Evolutionary conservation across 257 asterid species (phyloP), one percentile per base, ranked within the genome.

Genomic region (Forsythia suspensa): DNA sequence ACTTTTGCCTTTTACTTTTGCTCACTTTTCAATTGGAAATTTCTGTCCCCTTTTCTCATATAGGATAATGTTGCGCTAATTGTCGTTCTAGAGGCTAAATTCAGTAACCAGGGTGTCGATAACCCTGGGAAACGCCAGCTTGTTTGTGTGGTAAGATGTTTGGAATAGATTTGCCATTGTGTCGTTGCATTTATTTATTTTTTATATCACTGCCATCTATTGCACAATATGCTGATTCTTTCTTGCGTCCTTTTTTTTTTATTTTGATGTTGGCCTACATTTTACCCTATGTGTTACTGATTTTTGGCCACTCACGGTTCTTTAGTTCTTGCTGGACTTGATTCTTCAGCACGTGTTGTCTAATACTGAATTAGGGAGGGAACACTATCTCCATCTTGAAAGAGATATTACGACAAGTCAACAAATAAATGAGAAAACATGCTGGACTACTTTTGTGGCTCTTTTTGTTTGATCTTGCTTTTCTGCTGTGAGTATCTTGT

Each of bases 31-130:
- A 11, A 9, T 16, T 74, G 42, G 55, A 55, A 6, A 52, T 76
- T 52, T 66, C 38, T 75, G 81, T 72, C 71, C 67, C 40, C 13
- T 75, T 37, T 70, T 63, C 43, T 69, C 75, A 73, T 81, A 74
- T 86, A 96, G 99, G 99, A 96, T 87, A 96, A 96, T 79, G 90
- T 96, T 80, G 99, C 98, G 8, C 86, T 96, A 76, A 92, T 96
- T 81, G 85, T 92, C 76, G 99, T 96, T 82, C 90, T 96, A 78
- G 99, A 96, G 83, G 99, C 97, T 81, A 96, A 92, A 88, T 89
- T 90, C 81, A 84, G 87, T 85, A 92, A 89, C 89, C 96, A 90
- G 83, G 93, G 91, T 20, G 73, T 82, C 80, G 99, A 96, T 77
- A 89, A 89, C 81, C 92, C 88, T 38, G 97, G 94, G 70, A 92